Conservation (phyloP, 2,329 filamentous ascomycete species). For the Microdochium trichocladiopsis region DNA sequence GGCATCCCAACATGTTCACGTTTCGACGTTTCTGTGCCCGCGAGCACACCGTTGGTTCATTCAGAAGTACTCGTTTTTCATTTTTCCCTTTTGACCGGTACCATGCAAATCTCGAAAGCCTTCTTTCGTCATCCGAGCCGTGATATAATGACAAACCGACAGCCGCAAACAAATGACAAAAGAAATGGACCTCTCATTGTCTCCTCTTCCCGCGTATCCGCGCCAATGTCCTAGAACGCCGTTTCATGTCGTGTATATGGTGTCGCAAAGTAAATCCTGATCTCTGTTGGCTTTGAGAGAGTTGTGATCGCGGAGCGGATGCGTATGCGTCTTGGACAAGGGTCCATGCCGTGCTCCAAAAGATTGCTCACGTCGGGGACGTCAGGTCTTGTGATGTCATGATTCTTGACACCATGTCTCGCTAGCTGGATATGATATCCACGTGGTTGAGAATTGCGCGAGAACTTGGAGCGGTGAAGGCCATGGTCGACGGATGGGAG, state of each 20-base stretch:
- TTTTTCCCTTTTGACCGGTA: slow-evolving; percentile 23
- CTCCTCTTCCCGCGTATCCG: neutral
- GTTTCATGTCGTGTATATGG: neutral
- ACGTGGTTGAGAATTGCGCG: neutral
- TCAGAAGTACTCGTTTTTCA: neutral
- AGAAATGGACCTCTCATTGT: neutral
- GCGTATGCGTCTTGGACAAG: no score
- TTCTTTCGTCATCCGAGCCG: slow-evolving; percentile 10
- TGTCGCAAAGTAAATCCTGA: neutral
- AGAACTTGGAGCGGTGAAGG: neutral
- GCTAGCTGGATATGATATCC: neutral
- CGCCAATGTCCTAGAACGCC: neutral
- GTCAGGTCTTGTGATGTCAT: neutral
- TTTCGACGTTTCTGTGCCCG: neutral
- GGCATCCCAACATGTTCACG: no score
- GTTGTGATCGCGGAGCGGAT: neutral
- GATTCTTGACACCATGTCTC: neutral
- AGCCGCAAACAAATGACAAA: slow-evolving; percentile 6
- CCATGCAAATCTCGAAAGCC: slow-evolving; percentile 29
- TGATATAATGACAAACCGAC: slow-evolving; percentile 11
- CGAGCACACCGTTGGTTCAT: no score
- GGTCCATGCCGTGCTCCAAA: neutral
- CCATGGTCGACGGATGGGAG: slow-evolving; percentile 9
- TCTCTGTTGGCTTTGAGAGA: neutral
- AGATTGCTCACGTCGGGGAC: neutral